phyloP scores from a whole-genome alignment of 2,329 filamentous ascomycete species.

The Fusarium sp. region DNA sequence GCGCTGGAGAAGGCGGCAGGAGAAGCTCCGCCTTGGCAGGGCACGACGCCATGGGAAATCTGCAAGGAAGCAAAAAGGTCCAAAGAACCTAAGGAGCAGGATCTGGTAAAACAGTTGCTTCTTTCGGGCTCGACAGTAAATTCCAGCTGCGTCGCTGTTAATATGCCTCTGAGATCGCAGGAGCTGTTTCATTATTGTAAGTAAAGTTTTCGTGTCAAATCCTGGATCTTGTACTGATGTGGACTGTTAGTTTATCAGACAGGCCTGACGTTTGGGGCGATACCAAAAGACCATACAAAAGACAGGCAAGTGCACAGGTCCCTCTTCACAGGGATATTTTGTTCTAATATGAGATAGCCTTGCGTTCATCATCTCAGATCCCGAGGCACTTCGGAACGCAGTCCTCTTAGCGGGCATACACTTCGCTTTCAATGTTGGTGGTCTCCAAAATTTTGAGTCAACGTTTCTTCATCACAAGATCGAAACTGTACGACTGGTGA shows the following conservation, averaged over 20 bases:
- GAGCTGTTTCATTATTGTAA: slow-evolving; percentile 30
- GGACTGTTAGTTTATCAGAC: not conserved
- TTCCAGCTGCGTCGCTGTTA: slow-evolving; percentile 2
- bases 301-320: not conserved
- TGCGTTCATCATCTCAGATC: slow-evolving; percentile 1
- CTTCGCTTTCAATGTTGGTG: slow-evolving; percentile 16
- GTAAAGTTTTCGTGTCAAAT: rapidly evolving
- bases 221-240: not conserved
- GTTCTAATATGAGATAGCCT: not conserved
- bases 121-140: not conserved
- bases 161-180: slow-evolving; percentile 22
- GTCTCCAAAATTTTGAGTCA: slow-evolving; percentile 5
- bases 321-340: rapidly evolving
- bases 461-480: slow-evolving; percentile 23
- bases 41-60: not conserved
- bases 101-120: slow-evolving; percentile 1
- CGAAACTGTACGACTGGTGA: slow-evolving; percentile 16
- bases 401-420: slow-evolving; percentile 22
- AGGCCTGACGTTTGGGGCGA: not conserved
- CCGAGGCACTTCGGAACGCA: slow-evolving; percentile 14
- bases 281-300: not conserved
- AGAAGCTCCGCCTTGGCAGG: slow-evolving; percentile 1
- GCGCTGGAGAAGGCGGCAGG: slow-evolving; percentile 15
- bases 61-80: not conserved
- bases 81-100: not conserved